Evolutionary conservation across 2,329 filamentous ascomycete genomes (phyloP), one percentile per base, ranked within the genome.

Genomic region (Botryotinia globosa): DNA sequence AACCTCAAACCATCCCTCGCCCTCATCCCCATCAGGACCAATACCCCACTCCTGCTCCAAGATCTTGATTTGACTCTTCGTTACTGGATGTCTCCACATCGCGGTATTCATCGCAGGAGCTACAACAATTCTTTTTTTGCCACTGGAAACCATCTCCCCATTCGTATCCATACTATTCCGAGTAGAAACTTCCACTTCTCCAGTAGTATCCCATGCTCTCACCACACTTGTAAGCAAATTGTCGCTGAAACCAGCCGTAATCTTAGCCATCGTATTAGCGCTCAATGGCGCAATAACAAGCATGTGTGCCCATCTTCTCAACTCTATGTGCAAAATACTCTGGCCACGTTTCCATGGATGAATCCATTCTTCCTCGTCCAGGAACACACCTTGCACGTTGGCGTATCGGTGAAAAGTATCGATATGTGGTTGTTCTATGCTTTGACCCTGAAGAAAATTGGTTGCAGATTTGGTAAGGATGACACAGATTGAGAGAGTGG

Each of bases 11-110:
- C 89, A 91, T 9, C 84, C 84, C 12, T 81, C 78, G 2, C 77
- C 75, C 10, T 89, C 90, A 92, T 92, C 96, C 72, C 93, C 90
- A 59, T 91, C 66, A 84, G 37, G 81, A 61, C 61, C 72, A 64
- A 86, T 81, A 9, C 90, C 91, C 94, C 94, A 97, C 73, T 94
- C 92, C 65, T 91, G 87, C 75, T 90, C 87, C 64, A 98, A 83
- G 0, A 92, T 84, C 58, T 83, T 83, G 54, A 97, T 82, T 75
- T 97, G 93, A 75, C 87, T 89, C 67, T 83, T 85, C 1, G 94
- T 97, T 63, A 97, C 84, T 2, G 94, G 94, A 80, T 98, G 94
- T 72, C 86, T 85, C 91, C 92, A 97, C 94, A 97, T 97, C 6
- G 91, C 90, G 37, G 89, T 94, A 81, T 98, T 97, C 93, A 97